A percentile compares a stretch with the other conserved stretches of the same genome.
These are phyloP conservation scores for Dichotomopilus funicola DNA, from an alignment of 2,329 filamentous ascomycete species.

Conservation along the genomic window DNA sequence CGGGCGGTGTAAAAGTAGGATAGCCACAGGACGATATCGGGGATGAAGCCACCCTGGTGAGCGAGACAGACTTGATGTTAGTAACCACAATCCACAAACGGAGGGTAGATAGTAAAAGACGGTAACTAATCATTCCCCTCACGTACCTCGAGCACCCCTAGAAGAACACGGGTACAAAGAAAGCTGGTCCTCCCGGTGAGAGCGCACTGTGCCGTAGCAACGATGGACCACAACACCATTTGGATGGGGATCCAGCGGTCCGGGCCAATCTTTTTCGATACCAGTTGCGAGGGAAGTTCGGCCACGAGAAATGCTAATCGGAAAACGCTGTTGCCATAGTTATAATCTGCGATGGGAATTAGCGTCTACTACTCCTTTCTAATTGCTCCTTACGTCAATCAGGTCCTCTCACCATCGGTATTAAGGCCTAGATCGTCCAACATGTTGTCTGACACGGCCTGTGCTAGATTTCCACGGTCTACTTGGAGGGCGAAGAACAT, in stretches of 20 bases:
- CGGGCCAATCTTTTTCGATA: slow-evolving; percentile 43
- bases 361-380: not conserved
- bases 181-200: slow-evolving; percentile 18
- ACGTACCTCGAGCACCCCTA: slow-evolving; percentile 21
- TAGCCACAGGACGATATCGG: slow-evolving; percentile 24
- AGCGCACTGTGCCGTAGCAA: slow-evolving; percentile 22
- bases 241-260: slow-evolving; percentile 28
- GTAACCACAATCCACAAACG: too few relatives aligned
- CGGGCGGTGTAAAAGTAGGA: slow-evolving; percentile 27
- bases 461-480: slow-evolving; percentile 52
- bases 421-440: slow-evolving; percentile 43
- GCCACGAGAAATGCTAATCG: slow-evolving; percentile 45
- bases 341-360: slow-evolving; percentile 32
- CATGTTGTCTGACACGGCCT: slow-evolving; percentile 56
- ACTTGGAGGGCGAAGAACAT: slow-evolving; percentile 59
- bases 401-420: slow-evolving; percentile 33
- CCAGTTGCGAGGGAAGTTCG: slow-evolving; percentile 52
- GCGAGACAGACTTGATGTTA: too few relatives aligned
- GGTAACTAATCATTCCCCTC: too few relatives aligned
- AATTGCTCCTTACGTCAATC: not conserved
- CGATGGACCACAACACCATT: slow-evolving; percentile 26
- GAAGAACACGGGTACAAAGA: slow-evolving; percentile 20
- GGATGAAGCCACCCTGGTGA: slow-evolving; percentile 25
- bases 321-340: slow-evolving; percentile 47
- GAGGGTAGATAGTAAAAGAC: too few relatives aligned